Conservation (phyloP, 2,329 filamentous ascomycete species). For the Cladophialophora yegresii region DNA sequence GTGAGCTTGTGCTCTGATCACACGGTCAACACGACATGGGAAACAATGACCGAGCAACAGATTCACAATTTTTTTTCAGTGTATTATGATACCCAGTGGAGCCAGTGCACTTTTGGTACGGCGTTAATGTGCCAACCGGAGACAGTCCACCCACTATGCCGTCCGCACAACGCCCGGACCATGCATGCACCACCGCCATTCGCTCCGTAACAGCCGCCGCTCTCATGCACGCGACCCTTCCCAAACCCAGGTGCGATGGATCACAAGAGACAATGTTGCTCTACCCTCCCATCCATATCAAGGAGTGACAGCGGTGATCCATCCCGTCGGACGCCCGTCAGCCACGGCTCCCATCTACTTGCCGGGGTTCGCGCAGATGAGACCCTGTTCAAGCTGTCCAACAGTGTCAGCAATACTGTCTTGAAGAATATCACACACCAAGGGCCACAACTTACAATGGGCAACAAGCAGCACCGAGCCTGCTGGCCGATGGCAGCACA, state of each 20-base stretch:
- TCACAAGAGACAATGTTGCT: not conserved
- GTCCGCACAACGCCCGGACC: not conserved
- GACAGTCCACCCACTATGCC: not conserved
- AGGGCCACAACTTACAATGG: constrained; percentile 42
- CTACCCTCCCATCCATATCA: not conserved
- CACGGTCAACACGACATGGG: not conserved
- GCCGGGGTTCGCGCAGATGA: constrained; percentile 33
- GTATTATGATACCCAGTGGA: not conserved
- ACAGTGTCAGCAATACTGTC: not conserved
- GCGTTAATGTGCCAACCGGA: not conserved
- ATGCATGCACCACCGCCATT: constrained; percentile 1
- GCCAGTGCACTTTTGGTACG: not conserved
- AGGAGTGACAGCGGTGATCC: too few relatives aligned
- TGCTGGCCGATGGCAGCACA: constrained; percentile 56
- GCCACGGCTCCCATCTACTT: constrained; percentile 25
- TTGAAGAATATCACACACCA: not conserved
- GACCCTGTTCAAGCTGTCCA: constrained; percentile 27
- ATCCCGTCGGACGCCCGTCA: not conserved
- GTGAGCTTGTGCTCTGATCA: not conserved
- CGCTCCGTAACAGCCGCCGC: too few relatives aligned
- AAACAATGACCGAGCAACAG: not conserved
- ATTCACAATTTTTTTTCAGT: not conserved
- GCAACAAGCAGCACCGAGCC: constrained; percentile 60
- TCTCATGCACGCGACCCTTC: not conserved
- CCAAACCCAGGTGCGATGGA: not conserved